phyloP scores from a whole-genome alignment of 1,139 yeast genomes.

The Suhomyces guaymorum region DNA sequence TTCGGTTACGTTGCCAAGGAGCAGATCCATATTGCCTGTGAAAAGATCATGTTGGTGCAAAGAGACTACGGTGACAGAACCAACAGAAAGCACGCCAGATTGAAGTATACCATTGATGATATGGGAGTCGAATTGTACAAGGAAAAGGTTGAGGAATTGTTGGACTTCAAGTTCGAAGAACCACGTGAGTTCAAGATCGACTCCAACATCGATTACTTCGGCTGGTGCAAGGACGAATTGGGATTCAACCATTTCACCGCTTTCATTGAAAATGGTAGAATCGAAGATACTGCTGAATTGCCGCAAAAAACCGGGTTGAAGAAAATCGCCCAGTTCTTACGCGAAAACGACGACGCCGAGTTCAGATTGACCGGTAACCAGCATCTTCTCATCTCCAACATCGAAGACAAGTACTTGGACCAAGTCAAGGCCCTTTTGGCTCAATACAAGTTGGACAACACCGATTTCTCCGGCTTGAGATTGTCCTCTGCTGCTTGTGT shows the following conservation, averaged over 20 bases:
- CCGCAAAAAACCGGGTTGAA: conserved; percentile 89
- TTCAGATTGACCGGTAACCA: conserved; percentile 96
- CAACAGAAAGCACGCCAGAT: conserved; percentile 96
- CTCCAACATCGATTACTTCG: conserved; percentile 88
- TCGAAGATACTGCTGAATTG: conserved; percentile 86
- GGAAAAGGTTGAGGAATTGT: conserved; percentile 75
- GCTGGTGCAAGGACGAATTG: conserved; percentile 90
- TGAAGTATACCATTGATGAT: conserved; percentile 94
- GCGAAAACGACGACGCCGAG: conserved; percentile 61
- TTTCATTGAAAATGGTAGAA: conserved; percentile 95
- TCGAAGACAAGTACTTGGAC: conserved; percentile 67
- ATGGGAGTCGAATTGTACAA: conserved; percentile 83
- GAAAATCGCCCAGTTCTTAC: conserved; percentile 71
- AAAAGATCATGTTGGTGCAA: conserved; percentile 90
- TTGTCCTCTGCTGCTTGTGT: conserved; percentile 96
- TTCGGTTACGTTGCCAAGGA: conserved; percentile 75
- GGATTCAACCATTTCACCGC: conserved; percentile 90
- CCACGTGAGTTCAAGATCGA: conserved; percentile 75
- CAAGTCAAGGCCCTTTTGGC: conserved; percentile 63
- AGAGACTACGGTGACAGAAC: conserved; percentile 94
- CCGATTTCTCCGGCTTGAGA: conserved; percentile 80
- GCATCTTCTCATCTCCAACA: conserved; percentile 76
- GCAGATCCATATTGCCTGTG: conserved; percentile 76
- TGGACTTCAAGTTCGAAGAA: conserved; percentile 74
- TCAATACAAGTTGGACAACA: conserved; percentile 80